A percentile compares a stretch with the other conserved stretches of the same genome.
Evolutionary conservation across 108 stramenopile genomes (phyloP).

Genomic region (Skeletonema grethae): DNA sequence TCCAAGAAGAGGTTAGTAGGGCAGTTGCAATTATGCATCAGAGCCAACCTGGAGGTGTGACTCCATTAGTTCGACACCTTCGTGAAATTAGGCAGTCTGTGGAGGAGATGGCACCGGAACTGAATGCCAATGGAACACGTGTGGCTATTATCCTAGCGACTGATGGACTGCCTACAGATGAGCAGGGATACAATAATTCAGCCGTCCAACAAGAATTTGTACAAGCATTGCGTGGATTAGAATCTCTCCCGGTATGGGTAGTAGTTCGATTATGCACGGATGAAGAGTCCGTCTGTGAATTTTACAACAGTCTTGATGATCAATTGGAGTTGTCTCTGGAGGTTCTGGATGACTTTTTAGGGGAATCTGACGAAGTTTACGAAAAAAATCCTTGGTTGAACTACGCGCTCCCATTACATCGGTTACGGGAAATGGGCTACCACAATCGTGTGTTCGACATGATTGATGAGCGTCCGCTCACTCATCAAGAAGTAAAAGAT

Average conservation of each 20-base stretch:
- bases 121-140: constrained; percentile 63
- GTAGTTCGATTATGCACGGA: constrained; percentile 86
- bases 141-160: constrained; percentile 84
- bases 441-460: constrained; percentile 81
- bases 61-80: constrained; percentile 77
- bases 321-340: constrained; percentile 76
- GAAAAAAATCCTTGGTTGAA: constrained; percentile 89
- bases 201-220: constrained; percentile 38
- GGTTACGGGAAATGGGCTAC: constrained; percentile 85
- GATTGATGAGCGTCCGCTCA: constrained; percentile 81
- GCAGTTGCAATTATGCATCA: constrained; percentile 59
- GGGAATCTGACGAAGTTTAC: constrained; percentile 75
- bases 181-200: constrained; percentile 30
- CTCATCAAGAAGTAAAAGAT: constrained; percentile 55
- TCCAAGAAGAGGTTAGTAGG: constrained; percentile 53
- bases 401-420: constrained; percentile 84
- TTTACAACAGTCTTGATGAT: constrained; percentile 77
- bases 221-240: constrained; percentile 49
- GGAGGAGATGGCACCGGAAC: constrained; percentile 42
- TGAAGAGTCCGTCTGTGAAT: constrained; percentile 59
- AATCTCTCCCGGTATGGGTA: constrained; percentile 74
- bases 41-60: constrained; percentile 69
- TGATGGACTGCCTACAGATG: constrained; percentile 59
- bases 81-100: constrained; percentile 68
- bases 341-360: constrained; percentile 83